A percentile compares a stretch with the other conserved stretches of the same genome.
Conservation (phyloP, 75 land plant species). For the Picea glauca region DNA sequence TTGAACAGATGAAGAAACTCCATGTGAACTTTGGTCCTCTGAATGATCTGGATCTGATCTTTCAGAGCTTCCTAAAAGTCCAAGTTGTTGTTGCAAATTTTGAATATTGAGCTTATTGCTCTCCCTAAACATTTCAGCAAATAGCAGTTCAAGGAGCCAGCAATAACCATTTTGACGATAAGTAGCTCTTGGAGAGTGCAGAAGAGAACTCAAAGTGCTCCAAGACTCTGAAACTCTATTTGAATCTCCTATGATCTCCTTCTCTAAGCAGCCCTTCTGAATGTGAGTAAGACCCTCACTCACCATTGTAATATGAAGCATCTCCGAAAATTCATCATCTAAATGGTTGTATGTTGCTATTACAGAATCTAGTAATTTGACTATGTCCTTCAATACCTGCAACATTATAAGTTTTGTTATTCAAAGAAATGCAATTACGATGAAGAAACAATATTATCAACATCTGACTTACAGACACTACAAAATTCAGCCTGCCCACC, state of each 20-base stretch:
- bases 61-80: conserved; percentile 48
- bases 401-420: conserved; percentile 10
- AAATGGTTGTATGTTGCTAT: conserved; percentile 54
- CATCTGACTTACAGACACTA: no score
- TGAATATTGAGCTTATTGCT: conserved; percentile 49
- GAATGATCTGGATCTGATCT: conserved; percentile 16
- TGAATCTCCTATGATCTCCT: conserved; percentile 27
- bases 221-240: conserved; percentile 55
- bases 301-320: conserved; percentile 58
- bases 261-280: conserved; percentile 21
- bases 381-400: conserved; percentile 80
- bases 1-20: conserved; percentile 50
- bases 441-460: neutral
- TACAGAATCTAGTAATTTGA: conserved; percentile 50
- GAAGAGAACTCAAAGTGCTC: conserved; percentile 79
- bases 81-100: conserved; percentile 57
- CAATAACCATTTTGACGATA: conserved; percentile 86
- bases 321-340: conserved; percentile 68
- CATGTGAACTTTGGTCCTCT: conserved; percentile 14
- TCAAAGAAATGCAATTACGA: neutral
- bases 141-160: conserved; percentile 86
- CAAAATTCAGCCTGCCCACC: no score
- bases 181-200: conserved; percentile 73
- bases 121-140: conserved; percentile 62
- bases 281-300: conserved; percentile 40